phyloP scores from a whole-genome alignment of 176 grass and related monocot genomes.

The Elymus sibiricus region DNA sequence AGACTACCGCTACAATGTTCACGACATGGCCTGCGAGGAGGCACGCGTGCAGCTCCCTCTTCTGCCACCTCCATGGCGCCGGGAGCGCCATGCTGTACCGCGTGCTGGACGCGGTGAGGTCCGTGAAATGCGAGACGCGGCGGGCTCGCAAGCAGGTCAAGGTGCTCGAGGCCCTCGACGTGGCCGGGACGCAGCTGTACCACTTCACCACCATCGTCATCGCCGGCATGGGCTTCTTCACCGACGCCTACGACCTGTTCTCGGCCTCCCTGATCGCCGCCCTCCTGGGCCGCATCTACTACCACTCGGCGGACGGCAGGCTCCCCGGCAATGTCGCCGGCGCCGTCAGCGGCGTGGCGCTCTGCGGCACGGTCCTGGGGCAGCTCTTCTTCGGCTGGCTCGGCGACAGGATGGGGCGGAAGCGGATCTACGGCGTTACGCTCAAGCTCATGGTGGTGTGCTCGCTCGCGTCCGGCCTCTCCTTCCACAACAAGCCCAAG shows the following conservation, averaged over 20 bases:
- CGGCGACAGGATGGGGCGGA: slow-evolving; percentile 51
- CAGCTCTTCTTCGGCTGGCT: slow-evolving; percentile 94
- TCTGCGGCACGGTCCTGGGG: neutral
- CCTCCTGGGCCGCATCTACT: neutral
- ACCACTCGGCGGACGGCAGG: neutral
- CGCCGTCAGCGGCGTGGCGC: neutral
- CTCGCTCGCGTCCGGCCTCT: slow-evolving; percentile 1
- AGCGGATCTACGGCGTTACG: neutral
- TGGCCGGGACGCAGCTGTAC: neutral
- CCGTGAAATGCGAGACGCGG: neutral
- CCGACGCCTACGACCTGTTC: slow-evolving; percentile 89
- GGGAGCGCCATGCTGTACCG: neutral
- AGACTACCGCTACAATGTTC: neutral
- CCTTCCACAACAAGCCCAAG: neutral
- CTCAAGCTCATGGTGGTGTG: slow-evolving; percentile 3
- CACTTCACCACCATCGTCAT: slow-evolving; percentile 45
- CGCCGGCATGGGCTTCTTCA: slow-evolving; percentile 94
- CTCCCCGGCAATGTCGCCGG: neutral
- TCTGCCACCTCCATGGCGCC: neutral
- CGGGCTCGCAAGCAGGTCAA: neutral
- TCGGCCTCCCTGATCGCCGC: neutral
- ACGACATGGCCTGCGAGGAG: neutral
- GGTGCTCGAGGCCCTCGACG: neutral
- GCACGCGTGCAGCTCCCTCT: neutral
- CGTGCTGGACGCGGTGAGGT: neutral